phyloP scores from a whole-genome alignment of 2,329 filamentous ascomycete species.

The Stemphylium vesicarium region DNA sequence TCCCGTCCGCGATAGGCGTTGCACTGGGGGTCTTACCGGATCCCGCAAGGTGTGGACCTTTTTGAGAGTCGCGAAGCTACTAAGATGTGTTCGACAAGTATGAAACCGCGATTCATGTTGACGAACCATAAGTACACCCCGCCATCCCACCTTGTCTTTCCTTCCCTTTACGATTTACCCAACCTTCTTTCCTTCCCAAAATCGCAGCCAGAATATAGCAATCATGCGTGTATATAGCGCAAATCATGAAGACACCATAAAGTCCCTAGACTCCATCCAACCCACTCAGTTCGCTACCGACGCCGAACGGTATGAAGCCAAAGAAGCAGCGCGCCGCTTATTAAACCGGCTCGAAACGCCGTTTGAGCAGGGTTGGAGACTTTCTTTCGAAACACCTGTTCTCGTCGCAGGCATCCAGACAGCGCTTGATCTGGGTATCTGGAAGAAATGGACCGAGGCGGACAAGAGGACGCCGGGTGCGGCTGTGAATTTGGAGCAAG shows the following conservation, averaged over 20 bases:
- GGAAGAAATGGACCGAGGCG: conserved; percentile 7
- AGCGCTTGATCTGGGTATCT: conserved; percentile 1
- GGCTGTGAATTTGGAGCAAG: neutral
- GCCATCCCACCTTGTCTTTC: neutral
- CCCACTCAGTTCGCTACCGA: neutral
- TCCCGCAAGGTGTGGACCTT: neutral
- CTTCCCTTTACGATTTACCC: accelerated
- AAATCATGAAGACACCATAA: neutral
- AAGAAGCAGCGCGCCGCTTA: conserved; percentile 8
- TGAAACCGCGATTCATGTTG: neutral
- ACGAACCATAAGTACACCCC: neutral
- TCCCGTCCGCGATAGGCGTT: neutral
- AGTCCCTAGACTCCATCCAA: neutral
- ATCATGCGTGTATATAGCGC: neutral
- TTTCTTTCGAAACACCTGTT: conserved; percentile 3
- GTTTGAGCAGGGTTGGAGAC: conserved; percentile 8
- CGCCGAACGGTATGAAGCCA: conserved; percentile 1
- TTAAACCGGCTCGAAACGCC: conserved; percentile 6
- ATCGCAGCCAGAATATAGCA: neutral
- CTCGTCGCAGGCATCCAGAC: conserved; percentile 7
- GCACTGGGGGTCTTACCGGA: neutral
- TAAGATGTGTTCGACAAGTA: neutral
- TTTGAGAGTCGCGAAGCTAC: neutral
- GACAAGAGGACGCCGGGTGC: conserved; percentile 1
- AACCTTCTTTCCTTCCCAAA: neutral